Base-by-base conservation (phyloP, 2,329 filamentous ascomycete genomes). In the Alternaria ethzedia region DNA sequence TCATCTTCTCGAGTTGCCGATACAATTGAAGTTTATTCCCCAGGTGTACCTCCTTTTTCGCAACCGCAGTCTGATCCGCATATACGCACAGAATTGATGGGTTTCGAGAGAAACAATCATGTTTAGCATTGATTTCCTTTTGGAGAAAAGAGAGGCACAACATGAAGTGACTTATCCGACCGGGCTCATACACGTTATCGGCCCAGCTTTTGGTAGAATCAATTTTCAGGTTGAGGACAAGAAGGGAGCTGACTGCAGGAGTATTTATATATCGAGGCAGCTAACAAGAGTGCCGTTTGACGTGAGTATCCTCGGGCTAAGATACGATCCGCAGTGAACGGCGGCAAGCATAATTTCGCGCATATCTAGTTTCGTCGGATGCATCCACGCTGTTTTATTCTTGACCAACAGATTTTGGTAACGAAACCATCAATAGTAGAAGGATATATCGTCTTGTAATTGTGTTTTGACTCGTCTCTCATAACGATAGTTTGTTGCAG, bases 401-500 rank as follows among this genome's bases (percentile, higher is more conserved):
- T 9, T 3, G 13, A 15, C 0, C 30, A 15, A 3, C 13, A 1
- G 1, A 15, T 15, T 32, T 15, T 32, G 6, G 13, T 2, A 0
- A 8, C 15, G 13, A 36, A 4, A 15, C 0, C 4, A 4, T 0
- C 13, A 32, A 32, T 1, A 3, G 3, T 1, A 32, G 13, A 4
- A 4, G 2, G 6, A 15, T 13, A 20, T 12, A 10, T 20, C 3
- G 5, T 44, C 5, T 20, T 20, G n/a, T 3, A 44, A 12, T 12
- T 4, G 1, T 5, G 0, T 12, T 44, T 20, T 44, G n/a, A 2
- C 5, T 3, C 2, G 9, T 44, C n/a, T 20, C 4, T 1, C 9
- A 2, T n/a, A 4, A 3, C 5, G 3, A 20, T 20, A 3, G 1
- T 0, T 44, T 5, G 2, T 11, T 2, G 4, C 0, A 20, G 41